phyloP scores from a whole-genome alignment of 352 stramenopile species.

The Globisporangium nunn region DNA sequence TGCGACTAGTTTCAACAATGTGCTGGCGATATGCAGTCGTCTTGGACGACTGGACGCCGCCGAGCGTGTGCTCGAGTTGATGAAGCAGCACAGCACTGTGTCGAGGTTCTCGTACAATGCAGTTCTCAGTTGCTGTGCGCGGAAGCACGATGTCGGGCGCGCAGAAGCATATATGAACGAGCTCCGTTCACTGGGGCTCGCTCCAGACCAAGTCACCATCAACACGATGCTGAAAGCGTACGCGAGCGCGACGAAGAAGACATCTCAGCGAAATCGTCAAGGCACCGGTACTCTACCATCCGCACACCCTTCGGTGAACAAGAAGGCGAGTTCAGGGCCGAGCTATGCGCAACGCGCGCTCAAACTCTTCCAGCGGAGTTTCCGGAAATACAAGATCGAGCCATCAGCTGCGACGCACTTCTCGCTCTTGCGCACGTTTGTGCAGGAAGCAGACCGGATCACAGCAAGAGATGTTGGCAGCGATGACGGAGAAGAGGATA shows the following conservation, averaged over 20 bases:
- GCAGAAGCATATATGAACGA: constrained; percentile 31
- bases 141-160: constrained; percentile 18
- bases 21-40: constrained; percentile 30
- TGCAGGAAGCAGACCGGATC: constrained; percentile 25
- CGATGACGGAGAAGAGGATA: constrained; percentile 14
- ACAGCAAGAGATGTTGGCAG: background rate
- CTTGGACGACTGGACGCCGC: constrained; percentile 21
- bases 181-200: constrained; percentile 20
- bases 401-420: constrained; percentile 33
- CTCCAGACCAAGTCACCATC: constrained; percentile 33
- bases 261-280: background rate
- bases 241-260: constrained; percentile 8
- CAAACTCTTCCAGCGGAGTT: constrained; percentile 13
- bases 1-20: constrained; percentile 25
- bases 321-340: too few relatives aligned
- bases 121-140: constrained; percentile 37
- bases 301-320: background rate
- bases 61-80: constrained; percentile 25
- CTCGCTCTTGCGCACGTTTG: constrained; percentile 45
- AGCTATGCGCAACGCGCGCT: constrained; percentile 24
- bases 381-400: constrained; percentile 11
- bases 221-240: constrained; percentile 49
- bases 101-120: constrained; percentile 29
- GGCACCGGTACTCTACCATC: too few relatives aligned
- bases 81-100: constrained; percentile 20